phyloP scores from a whole-genome alignment of 495 filamentous ascomycete species.

The Penicillium flavigenum region DNA sequence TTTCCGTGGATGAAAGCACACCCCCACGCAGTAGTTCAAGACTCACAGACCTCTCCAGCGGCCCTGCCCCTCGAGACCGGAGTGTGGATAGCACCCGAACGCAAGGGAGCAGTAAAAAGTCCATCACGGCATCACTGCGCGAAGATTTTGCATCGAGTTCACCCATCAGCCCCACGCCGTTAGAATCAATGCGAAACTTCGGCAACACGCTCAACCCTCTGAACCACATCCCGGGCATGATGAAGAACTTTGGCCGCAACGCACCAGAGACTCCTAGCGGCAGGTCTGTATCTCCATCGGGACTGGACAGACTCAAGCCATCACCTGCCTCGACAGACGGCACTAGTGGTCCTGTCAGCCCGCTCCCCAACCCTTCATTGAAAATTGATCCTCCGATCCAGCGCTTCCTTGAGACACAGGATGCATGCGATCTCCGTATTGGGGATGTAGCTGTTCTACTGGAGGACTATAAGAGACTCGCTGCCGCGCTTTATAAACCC shows the following conservation, averaged over 20 bases:
- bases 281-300: conserved; percentile 28
- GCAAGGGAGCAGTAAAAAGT: conserved; percentile 38
- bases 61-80: conserved; percentile 62
- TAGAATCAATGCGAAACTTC: conserved; percentile 81
- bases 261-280: conserved; percentile 36
- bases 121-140: conserved; percentile 26
- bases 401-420: conserved; percentile 77
- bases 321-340: conserved; percentile 28
- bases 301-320: conserved; percentile 32
- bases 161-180: conserved; percentile 48
- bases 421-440: conserved; percentile 74
- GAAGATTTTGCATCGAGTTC: conserved; percentile 30
- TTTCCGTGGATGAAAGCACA: conserved; percentile 36
- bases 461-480: conserved; percentile 83
- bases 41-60: conserved; percentile 58
- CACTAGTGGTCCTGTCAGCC: conserved; percentile 19
- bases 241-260: conserved; percentile 73
- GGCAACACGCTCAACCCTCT: conserved; percentile 83
- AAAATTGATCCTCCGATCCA: conserved; percentile 71
- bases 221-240: conserved; percentile 70
- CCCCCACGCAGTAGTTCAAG: conserved; percentile 35
- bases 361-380: conserved; percentile 15
- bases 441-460: conserved; percentile 81
- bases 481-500: conserved; percentile 43
- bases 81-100: conserved; percentile 76